A percentile compares a stretch with the other conserved stretches of the same genome.
Conservation (phyloP, 768 basidiomycete genomes). For the Imleria badia region DNA sequence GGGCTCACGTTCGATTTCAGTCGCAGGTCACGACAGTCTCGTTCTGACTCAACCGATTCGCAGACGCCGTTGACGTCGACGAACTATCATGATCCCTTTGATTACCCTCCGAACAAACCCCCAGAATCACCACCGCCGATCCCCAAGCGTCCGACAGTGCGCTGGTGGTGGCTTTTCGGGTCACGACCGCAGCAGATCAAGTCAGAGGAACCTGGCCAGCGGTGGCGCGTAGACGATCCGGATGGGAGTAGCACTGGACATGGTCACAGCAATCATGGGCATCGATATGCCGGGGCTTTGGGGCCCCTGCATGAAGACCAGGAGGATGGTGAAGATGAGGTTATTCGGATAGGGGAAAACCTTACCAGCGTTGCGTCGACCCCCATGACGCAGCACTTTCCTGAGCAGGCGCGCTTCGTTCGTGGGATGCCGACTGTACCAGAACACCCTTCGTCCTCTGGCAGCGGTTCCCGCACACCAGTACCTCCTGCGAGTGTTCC, state of each 20-base stretch:
- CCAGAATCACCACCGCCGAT: constrained; percentile 3
- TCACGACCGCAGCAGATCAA: constrained; percentile 27
- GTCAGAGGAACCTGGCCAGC: constrained; percentile 16
- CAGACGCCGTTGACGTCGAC: constrained; percentile 24
- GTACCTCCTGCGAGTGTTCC: background rate
- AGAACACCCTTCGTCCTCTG: background rate
- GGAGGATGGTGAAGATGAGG: constrained; percentile 8
- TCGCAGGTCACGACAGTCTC: constrained; percentile 12
- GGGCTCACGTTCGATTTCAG: background rate
- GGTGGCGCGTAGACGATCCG: constrained; percentile 28
- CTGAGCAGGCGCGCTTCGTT: constrained; percentile 2
- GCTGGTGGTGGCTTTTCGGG: constrained; percentile 28
- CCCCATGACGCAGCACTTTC: constrained; percentile 6
- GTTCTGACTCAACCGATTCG: constrained; percentile 29
- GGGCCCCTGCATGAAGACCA: constrained; percentile 9
- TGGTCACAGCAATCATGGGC: constrained; percentile 11
- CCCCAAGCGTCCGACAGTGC: constrained; percentile 2
- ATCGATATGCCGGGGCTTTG: constrained; percentile 8
- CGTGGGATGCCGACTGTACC: constrained; percentile 7
- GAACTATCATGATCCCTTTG: background rate
- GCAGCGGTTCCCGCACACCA: background rate
- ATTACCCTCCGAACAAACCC: constrained; percentile 11
- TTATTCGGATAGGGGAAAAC: constrained; percentile 23
- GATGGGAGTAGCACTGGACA: constrained; percentile 25
- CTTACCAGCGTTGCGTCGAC: constrained; percentile 15